A percentile compares a stretch with the other conserved stretches of the same genome.
phyloP scores from a whole-genome alignment of 2,329 filamentous ascomycete genomes.

The Didymella pomorum region DNA sequence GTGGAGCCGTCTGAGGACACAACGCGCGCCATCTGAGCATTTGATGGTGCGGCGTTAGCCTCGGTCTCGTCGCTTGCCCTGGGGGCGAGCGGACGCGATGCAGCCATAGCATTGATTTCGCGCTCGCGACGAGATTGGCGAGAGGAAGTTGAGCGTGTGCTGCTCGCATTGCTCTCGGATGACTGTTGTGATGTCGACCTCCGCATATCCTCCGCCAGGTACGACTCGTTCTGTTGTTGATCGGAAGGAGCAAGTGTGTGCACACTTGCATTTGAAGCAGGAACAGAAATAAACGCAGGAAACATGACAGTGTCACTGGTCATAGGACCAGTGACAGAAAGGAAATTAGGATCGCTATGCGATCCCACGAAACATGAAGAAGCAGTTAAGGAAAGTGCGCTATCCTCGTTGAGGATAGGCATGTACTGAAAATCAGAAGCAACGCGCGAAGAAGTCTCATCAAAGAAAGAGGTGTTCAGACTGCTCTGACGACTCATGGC shows the following conservation, averaged over 20 bases:
- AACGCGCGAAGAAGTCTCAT: conserved; percentile 49
- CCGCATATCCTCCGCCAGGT: conserved; percentile 59
- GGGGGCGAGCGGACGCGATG: conserved; percentile 60
- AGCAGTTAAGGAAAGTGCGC: conserved; percentile 46
- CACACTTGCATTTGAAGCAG: conserved; percentile 41
- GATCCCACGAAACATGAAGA: conserved; percentile 42
- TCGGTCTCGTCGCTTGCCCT: conserved; percentile 45
- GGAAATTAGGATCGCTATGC: conserved; percentile 45
- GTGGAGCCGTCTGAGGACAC: conserved; percentile 61
- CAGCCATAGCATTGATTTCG: conserved; percentile 58
- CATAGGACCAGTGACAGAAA: conserved; percentile 43
- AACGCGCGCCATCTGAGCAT: conserved; percentile 61
- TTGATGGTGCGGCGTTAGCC: conserved; percentile 44
- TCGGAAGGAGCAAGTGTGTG: conserved; percentile 44
- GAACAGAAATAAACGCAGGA: conserved; percentile 39
- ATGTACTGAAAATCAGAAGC: conserved; percentile 52
- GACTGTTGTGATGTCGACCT: conserved; percentile 55
- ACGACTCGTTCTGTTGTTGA: conserved; percentile 33
- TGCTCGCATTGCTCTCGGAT: conserved; percentile 51
- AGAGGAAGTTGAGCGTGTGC: conserved; percentile 53
- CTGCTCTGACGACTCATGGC: conserved; percentile 58
- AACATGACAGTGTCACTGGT: conserved; percentile 50
- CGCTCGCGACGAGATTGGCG: conserved; percentile 58
- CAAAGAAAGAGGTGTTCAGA: conserved; percentile 52
- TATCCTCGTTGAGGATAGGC: conserved; percentile 49